These are phyloP conservation scores for Plasmodium knowlesi DNA, from an alignment of 169 alveolate genomes.

Conservation along the genomic window DNA sequence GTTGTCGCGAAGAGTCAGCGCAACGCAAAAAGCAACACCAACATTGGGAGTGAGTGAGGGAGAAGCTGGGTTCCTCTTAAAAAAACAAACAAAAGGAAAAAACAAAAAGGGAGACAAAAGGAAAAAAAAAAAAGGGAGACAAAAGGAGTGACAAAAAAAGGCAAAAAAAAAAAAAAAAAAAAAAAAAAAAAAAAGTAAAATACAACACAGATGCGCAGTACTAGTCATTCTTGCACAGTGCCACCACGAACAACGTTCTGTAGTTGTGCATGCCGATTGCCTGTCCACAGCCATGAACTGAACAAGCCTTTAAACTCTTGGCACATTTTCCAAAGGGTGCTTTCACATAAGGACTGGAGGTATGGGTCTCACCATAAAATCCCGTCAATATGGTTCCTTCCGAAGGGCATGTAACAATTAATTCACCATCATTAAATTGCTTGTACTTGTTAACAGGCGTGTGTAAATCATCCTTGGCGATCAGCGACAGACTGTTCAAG, in stretches of 20 bases:
- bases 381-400: conserved; percentile 55
- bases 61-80: not conserved
- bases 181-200: not conserved
- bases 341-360: conserved; percentile 59
- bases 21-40: not conserved
- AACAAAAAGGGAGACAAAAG: not conserved
- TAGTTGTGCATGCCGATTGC: conserved; percentile 31
- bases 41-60: not conserved
- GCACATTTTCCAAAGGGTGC: conserved; percentile 55
- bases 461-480: conserved; percentile 47
- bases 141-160: not conserved
- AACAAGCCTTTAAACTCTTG: conserved; percentile 49
- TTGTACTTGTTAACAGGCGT: conserved; percentile 20
- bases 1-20: not conserved
- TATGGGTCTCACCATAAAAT: conserved; percentile 41
- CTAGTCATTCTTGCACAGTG: conserved; percentile 38
- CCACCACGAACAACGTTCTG: conserved; percentile 16
- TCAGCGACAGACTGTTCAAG: conserved; percentile 6
- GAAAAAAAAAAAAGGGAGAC: not conserved
- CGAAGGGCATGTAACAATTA: conserved; percentile 29
- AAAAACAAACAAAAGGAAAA: not conserved
- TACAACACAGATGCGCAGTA: not conserved
- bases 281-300: conserved; percentile 67
- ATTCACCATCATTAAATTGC: conserved; percentile 58
- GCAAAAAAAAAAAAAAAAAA: not conserved